Base-by-base conservation (phyloP, 2,329 filamentous ascomycete genomes). In the Chrysosporium queenslandicum region DNA sequence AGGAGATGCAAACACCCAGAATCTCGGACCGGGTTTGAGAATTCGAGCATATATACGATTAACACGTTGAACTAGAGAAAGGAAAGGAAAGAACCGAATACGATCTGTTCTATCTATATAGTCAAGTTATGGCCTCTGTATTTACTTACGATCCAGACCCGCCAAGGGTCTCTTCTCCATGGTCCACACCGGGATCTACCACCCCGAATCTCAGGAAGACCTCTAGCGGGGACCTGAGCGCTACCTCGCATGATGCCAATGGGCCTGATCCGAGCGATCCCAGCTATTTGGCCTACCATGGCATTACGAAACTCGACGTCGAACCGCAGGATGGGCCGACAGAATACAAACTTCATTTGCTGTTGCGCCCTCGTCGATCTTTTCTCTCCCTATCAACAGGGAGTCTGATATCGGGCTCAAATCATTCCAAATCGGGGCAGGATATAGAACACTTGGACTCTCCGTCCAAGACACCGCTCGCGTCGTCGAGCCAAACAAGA, bases 241-340 rank as follows among this genome's bases (percentile, higher is more conserved):
- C 46, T 25, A 39, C 25, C 18, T 50, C 62, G 12, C 61, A 61
- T 9, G 63, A 64, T n/a, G 59, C 62, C 48, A 57, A 63, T 36
- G 73, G 74, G 37, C 58, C 70, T 25, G 68, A 66, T 51, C 69
- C 64, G 46, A 68, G 64, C 50, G 65, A 68, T 55, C 59, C 68
- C 53, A 60, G 69, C 59, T 61, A 68, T 56, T 58, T 70, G 60
- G 63, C 69, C 46, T 78, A 84, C 52, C 83, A 81, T 64, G 79
- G 77, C 1, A 79, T 92, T 42, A 85, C 82, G 41, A 87, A 84
- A 62, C 73, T 98, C 14, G 84, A 90, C 57, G 84, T 91, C 11
- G 92, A 98, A 67, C 91, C 91, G 4, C 90, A 97, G 64, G 85
- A 94, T 57, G 92, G 92, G 0, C 89, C 92, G 16, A 94, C 87